Base-by-base conservation (phyloP, 140 eudicot species). In the Cichorium intybus region DNA sequence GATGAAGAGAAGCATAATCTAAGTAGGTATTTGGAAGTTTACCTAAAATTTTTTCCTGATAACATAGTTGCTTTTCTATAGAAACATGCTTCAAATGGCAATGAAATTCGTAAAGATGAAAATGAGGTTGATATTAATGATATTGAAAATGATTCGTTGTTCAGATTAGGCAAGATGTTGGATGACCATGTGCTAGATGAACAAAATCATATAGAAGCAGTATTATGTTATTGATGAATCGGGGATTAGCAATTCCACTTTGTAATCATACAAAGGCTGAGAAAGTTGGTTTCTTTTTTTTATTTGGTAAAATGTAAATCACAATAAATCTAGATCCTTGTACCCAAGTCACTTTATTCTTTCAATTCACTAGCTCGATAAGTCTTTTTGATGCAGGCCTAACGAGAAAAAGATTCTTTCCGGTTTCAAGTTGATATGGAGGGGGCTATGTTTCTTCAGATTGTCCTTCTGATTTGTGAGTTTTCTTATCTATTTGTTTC, bases 201-300 rank as follows among this genome's bases (percentile, higher is more conserved):
- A n/a, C n/a, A n/a, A n/a, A n/a, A n/a, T n/a, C n/a, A n/a, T n/a
- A n/a, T n/a, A 73, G 72, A 88, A 82, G 33, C 84, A 70, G 35
- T 70, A 67, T 35, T 64, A 12, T 83, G 88, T 85, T 48, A 85
- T 82, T 51, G 95, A 88, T 66, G 92, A 79, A 64, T 80, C 89
- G 10, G 94, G 94, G 53, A 78, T 77, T 77, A 88, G 94, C 85
- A 88, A 82, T 73, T 88, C 96, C 11, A 85, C 94, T 50, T 64
- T 85, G 87, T 94, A 85, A 68, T 53, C 79, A 58, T 77, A 79
- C 64, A 80, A 71, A 85, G 96, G 96, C 85, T 56, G 54, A 39
- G 55, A 22, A 29, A 24, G 39, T 51, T 22, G 22, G 31, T 24
- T 20, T n/a, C n/a, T n/a, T n/a, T n/a, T n/a, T n/a, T n/a, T n/a